phyloP scores from a whole-genome alignment of 179 eudicot genomes.

The Heliamphora ciliata region DNA sequence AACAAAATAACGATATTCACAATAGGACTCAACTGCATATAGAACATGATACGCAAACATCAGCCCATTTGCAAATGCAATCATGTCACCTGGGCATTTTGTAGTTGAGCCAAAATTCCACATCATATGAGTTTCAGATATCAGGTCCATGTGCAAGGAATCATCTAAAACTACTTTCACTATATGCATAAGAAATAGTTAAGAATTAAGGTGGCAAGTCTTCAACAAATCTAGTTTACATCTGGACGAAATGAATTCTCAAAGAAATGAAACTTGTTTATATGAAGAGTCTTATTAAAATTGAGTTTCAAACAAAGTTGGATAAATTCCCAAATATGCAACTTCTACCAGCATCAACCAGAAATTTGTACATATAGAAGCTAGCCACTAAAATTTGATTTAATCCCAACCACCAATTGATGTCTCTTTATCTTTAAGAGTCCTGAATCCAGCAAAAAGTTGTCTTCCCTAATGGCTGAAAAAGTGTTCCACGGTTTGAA shows the following conservation, averaged over 20 bases:
- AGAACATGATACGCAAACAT: neutral
- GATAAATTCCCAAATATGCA: too few species aligned
- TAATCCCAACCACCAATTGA: neutral
- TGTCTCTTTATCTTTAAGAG: neutral
- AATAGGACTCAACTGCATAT: too few species aligned
- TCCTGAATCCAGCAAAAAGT: neutral
- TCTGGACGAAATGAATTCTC: neutral
- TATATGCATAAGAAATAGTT: neutral
- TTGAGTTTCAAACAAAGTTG: too few species aligned
- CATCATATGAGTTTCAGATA: neutral
- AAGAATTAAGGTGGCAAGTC: neutral
- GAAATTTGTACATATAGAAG: neutral
- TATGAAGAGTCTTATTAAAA: too few species aligned
- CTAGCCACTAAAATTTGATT: neutral
- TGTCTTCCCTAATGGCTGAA: neutral
- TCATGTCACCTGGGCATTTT: neutral
- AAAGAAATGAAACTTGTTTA: too few species aligned
- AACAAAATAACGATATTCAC: too few species aligned
- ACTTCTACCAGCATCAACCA: neutral
- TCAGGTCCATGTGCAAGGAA: neutral
- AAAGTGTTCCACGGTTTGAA: neutral
- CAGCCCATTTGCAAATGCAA: neutral
- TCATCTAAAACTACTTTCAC: neutral
- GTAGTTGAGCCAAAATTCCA: neutral
- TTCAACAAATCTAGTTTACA: neutral